Conservation (phyloP, 306 rosid genomes). For the Mimosa bimucronata region DNA sequence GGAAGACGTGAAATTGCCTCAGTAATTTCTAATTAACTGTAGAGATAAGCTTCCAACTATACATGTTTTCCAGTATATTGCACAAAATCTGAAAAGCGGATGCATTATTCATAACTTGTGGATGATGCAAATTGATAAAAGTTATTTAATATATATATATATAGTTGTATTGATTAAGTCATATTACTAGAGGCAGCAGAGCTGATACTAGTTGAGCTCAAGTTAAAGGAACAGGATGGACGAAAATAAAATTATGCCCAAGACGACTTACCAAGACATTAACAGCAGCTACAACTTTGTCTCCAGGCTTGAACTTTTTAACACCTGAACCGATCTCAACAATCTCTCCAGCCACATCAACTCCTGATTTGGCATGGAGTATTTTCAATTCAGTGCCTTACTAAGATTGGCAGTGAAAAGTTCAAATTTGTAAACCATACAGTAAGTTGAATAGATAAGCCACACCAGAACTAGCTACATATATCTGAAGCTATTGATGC, state of each 20-base stretch:
- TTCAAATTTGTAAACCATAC: not conserved
- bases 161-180: not conserved
- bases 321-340: constrained; percentile 63
- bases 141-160: too few relatives aligned
- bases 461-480: constrained; percentile 3
- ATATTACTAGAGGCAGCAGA: not conserved
- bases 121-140: too few relatives aligned
- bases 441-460: constrained; percentile 19
- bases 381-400: not conserved
- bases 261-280: constrained; percentile 43
- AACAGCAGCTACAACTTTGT: constrained; percentile 62
- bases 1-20: not conserved
- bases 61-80: not conserved
- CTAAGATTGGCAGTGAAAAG: constrained; percentile 20
- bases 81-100: not conserved
- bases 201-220: constrained; percentile 6
- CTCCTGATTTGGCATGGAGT: constrained; percentile 47
- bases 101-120: not conserved
- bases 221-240: not conserved
- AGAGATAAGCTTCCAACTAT: not conserved
- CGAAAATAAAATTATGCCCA: not conserved
- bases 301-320: constrained; percentile 60
- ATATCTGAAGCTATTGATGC: constrained; percentile 4
- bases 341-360: constrained; percentile 77
- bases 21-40: not conserved